These are phyloP conservation scores for Mycena filopes DNA, from an alignment of 768 basidiomycete genomes.

Conservation along the genomic window DNA sequence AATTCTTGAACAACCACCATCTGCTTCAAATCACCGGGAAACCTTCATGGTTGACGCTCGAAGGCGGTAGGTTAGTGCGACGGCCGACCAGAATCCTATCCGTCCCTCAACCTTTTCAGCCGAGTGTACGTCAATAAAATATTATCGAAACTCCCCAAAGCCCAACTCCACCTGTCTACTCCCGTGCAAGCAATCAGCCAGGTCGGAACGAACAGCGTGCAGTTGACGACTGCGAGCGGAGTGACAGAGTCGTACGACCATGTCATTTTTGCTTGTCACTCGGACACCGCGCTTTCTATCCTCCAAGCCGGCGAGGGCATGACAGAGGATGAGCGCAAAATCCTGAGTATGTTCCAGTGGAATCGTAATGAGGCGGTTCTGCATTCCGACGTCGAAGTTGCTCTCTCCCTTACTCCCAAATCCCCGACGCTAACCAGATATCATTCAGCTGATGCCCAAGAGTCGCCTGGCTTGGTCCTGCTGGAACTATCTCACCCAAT, in stretches of 20 bases:
- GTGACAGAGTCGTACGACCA: constrained; percentile 65
- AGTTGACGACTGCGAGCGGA: constrained; percentile 60
- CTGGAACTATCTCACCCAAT: constrained; percentile 82
- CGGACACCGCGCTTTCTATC: constrained; percentile 67
- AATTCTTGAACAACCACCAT: constrained; percentile 81
- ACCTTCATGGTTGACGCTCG: constrained; percentile 78
- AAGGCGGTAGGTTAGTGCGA: constrained; percentile 70
- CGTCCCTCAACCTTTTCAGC: constrained; percentile 43
- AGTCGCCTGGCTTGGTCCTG: constrained; percentile 73
- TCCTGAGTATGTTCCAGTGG: constrained; percentile 72
- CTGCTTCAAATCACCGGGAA: constrained; percentile 77
- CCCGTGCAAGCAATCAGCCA: constrained; percentile 58
- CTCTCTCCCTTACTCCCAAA: constrained; percentile 13
- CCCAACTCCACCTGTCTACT: constrained; percentile 68
- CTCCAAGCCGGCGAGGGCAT: constrained; percentile 61
- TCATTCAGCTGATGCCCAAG: constrained; percentile 71
- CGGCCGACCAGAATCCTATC: background rate
- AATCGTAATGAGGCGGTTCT: constrained; percentile 73
- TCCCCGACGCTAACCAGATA: background rate
- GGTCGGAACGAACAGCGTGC: constrained; percentile 43
- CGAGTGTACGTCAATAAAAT: constrained; percentile 76
- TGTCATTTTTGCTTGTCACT: constrained; percentile 80
- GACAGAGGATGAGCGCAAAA: constrained; percentile 62
- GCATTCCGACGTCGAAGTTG: constrained; percentile 71
- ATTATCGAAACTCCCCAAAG: constrained; percentile 60